Evolutionary conservation across 345 rosid species (phyloP).

Genomic region (Eucalyptus regnans): DNA sequence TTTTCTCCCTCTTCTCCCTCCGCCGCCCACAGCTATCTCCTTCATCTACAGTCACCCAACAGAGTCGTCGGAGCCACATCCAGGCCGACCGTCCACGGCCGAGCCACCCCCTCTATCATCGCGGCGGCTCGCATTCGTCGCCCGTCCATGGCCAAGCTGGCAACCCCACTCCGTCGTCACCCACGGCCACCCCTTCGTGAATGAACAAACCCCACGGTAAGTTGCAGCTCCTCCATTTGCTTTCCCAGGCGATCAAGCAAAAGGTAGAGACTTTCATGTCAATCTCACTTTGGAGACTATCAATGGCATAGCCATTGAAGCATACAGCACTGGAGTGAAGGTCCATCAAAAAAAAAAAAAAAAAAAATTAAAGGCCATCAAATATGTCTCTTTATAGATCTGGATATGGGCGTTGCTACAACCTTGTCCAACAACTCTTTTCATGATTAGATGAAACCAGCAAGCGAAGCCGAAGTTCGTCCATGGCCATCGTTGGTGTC

Average conservation of each 20-base stretch:
- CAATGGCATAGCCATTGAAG: no score
- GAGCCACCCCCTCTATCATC: background rate
- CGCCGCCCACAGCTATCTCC: accelerated
- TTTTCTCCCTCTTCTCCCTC: background rate
- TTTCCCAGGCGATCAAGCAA: no score
- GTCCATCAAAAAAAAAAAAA: no score
- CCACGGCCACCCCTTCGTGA: background rate
- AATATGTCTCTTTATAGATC: no score
- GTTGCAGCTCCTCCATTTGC: background rate
- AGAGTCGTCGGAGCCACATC: background rate
- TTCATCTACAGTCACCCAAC: background rate
- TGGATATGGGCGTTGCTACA: background rate
- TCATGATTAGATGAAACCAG: background rate
- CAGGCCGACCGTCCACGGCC: background rate
- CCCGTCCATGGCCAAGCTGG: background rate
- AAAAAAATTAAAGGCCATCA: no score
- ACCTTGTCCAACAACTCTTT: background rate
- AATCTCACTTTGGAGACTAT: no score
- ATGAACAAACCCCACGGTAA: background rate
- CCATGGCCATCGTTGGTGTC: no score
- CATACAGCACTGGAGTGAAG: no score
- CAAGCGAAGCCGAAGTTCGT: background rate
- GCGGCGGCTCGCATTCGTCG: accelerated
- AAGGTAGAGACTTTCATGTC: no score
- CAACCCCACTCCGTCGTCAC: background rate